A percentile compares a stretch with the other conserved stretches of the same genome.
Evolutionary conservation across 164 flowering plant genomes (phyloP).

Genomic region (Cinnamomum chago): DNA sequence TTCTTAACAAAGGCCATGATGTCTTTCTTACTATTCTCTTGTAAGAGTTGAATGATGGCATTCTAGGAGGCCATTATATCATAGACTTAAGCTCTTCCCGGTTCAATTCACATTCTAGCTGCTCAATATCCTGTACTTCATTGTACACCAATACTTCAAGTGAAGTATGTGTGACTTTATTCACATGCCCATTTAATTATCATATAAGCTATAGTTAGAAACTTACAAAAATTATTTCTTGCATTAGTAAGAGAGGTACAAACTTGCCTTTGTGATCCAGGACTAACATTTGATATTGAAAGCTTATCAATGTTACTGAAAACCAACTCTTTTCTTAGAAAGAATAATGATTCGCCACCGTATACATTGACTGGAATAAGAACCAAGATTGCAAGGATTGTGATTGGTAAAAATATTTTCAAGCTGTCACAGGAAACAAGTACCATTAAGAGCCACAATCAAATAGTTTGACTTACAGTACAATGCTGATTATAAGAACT

Average conservation of each 20-base stretch:
- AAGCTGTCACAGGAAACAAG: constrained; percentile 42
- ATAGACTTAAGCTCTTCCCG: too few species aligned
- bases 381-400: constrained; percentile 61
- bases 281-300: constrained; percentile 86
- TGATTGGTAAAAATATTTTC: constrained; percentile 79
- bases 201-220: too few species aligned
- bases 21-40: too few species aligned
- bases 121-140: too few species aligned
- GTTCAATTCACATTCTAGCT: too few species aligned
- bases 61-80: too few species aligned
- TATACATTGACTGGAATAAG: constrained; percentile 87
- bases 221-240: not conserved
- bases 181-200: too few species aligned
- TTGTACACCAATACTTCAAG: too few species aligned
- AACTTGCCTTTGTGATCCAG: constrained; percentile 65
- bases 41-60: too few species aligned
- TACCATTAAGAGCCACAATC: not conserved
- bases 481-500: not conserved
- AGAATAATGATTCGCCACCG: constrained; percentile 51
- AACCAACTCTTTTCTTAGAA: constrained; percentile 62
- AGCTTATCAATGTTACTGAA: constrained; percentile 86
- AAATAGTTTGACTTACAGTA: not conserved
- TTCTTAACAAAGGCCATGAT: too few species aligned
- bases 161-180: too few species aligned
- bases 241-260: constrained; percentile 2